Evolutionary conservation across 352 stramenopile genomes (phyloP).

Genomic region (Thraustochytrium sp.): DNA sequence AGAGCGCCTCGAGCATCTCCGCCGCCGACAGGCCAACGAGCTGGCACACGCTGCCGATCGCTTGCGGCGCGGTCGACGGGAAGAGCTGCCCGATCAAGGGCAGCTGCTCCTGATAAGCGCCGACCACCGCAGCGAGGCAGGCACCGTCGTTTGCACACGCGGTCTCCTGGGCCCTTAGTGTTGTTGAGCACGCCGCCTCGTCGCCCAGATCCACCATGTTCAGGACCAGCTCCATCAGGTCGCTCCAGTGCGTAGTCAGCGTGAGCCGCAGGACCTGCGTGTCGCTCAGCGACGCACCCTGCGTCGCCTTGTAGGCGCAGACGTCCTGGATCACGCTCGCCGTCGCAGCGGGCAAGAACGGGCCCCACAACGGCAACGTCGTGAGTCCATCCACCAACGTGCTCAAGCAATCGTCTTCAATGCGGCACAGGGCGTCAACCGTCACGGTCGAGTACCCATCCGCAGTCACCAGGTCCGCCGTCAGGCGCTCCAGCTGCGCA

Average conservation of each 20-base stretch:
- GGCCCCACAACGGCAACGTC: conserved; percentile 22
- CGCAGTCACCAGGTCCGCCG: neutral
- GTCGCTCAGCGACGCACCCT: neutral
- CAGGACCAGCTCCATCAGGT: neutral
- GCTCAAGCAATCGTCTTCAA: neutral
- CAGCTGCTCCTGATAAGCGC: neutral
- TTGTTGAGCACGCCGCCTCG: neutral
- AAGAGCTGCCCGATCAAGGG: neutral
- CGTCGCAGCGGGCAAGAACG: neutral
- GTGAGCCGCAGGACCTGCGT: neutral
- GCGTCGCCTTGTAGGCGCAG: neutral
- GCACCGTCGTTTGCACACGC: neutral
- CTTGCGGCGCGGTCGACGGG: neutral
- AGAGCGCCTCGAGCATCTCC: neutral
- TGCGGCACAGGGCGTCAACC: neutral
- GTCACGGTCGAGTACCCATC: neutral
- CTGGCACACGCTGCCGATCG: neutral
- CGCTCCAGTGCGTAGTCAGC: neutral
- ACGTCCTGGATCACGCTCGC: neutral
- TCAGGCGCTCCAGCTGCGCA: conserved; percentile 3
- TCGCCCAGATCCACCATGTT: conserved; percentile 23
- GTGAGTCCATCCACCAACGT: neutral
- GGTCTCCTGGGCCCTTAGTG: neutral
- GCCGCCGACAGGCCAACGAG: neutral
- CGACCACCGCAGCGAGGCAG: neutral